Evolutionary conservation across 768 basidiomycete species (phyloP).

Genomic region (Tricholoma furcatifolium): DNA sequence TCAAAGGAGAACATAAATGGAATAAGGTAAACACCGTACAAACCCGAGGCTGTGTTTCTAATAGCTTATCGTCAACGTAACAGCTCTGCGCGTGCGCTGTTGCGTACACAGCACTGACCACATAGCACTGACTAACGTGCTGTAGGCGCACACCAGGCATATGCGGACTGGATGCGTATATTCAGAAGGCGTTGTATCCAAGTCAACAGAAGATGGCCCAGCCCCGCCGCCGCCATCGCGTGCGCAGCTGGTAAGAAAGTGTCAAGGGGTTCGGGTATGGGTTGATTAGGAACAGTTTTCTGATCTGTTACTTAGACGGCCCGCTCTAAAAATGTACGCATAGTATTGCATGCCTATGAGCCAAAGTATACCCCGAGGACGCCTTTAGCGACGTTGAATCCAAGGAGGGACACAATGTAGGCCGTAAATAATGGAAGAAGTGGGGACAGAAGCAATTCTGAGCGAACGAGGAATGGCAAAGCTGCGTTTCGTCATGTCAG

Average conservation of each 20-base stretch:
- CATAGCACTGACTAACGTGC: too few species aligned
- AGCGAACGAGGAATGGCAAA: slow-evolving; percentile 90
- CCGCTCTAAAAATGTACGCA: neutral
- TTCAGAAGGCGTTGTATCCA: too few species aligned
- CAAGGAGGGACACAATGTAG: slow-evolving; percentile 84
- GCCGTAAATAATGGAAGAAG: slow-evolving; percentile 82
- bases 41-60: too few species aligned
- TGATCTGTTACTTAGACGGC: neutral
- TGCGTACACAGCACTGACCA: too few species aligned
- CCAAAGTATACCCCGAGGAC: slow-evolving; percentile 83
- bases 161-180: too few species aligned
- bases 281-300: neutral
- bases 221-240: too few species aligned
- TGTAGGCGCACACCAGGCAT: too few species aligned
- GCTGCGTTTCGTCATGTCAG: slow-evolving; percentile 41
- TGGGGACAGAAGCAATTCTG: slow-evolving; percentile 88
- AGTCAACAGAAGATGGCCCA: neutral
- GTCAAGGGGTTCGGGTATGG: neutral
- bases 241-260: too few species aligned
- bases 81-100: too few species aligned
- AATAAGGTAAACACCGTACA: too few species aligned
- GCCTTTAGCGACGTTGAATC: slow-evolving; percentile 86
- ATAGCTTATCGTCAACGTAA: too few species aligned
- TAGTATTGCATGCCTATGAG: slow-evolving; percentile 21
- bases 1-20: too few species aligned